These are phyloP conservation scores for Gaeumannomyces tritici DNA, from an alignment of 2,329 filamentous ascomycete genomes.

Conservation along the genomic window DNA sequence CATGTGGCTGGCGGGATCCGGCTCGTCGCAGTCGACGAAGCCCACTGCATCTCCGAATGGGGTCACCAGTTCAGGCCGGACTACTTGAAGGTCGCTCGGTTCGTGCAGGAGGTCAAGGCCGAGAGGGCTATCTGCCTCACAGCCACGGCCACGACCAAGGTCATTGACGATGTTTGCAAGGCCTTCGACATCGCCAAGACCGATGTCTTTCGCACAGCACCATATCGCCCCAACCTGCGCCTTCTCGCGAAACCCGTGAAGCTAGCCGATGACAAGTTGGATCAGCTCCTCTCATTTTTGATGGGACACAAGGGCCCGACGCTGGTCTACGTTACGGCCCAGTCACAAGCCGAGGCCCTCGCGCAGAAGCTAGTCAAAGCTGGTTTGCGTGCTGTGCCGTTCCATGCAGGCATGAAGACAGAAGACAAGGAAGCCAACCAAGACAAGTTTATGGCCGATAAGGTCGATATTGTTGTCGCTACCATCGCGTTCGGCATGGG, in stretches of 20 bases:
- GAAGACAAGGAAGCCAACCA: constrained; percentile 35
- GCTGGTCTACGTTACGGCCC: constrained; percentile 51
- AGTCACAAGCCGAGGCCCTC: constrained; percentile 36
- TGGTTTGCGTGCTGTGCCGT: constrained; percentile 28
- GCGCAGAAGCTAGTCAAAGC: constrained; percentile 14
- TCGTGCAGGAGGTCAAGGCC: constrained; percentile 69
- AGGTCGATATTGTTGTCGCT: constrained; percentile 37
- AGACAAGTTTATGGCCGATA: constrained; percentile 39
- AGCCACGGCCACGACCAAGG: constrained; percentile 74
- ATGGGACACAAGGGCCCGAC: constrained; percentile 40
- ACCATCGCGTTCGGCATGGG: constrained; percentile 54
- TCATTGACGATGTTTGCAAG: constrained; percentile 70
- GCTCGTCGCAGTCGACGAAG: constrained; percentile 84
- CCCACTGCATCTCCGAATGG: constrained; percentile 97
- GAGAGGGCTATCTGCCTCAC: constrained; percentile 91
- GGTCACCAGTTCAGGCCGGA: constrained; percentile 90
- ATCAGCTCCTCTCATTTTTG: constrained; percentile 37
- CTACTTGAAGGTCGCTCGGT: constrained; percentile 75
- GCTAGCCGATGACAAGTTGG: constrained; percentile 28
- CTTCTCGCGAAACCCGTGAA: constrained; percentile 28
- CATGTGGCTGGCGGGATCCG: constrained; percentile 74
- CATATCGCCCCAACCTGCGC: constrained; percentile 76
- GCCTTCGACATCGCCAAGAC: constrained; percentile 60
- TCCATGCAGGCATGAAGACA: constrained; percentile 40
- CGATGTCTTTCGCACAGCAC: constrained; percentile 70